These are phyloP conservation scores for Raffaelea albimanens DNA, from an alignment of 2,329 filamentous ascomycete species.

Conservation along the genomic window DNA sequence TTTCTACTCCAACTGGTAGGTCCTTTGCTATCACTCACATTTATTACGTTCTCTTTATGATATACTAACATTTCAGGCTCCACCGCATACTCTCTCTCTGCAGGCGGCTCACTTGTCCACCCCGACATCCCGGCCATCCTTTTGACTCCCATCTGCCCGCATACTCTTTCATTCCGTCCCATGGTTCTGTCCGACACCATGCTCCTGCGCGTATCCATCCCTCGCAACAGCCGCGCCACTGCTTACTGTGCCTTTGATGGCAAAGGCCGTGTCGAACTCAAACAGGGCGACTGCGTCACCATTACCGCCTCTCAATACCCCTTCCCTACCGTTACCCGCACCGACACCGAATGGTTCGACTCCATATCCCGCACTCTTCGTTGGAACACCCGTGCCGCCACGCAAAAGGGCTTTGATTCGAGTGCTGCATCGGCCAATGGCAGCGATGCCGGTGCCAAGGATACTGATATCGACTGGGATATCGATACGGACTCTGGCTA, in stretches of 20 bases:
- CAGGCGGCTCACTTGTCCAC: slow-evolving; percentile 89
- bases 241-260: slow-evolving; percentile 97
- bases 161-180: slow-evolving; percentile 91
- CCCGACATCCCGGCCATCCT: slow-evolving; percentile 95
- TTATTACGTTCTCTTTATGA: background rate
- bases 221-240: slow-evolving; percentile 74
- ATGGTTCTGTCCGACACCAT: slow-evolving; percentile 97
- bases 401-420: slow-evolving; percentile 77
- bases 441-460: slow-evolving; percentile 32
- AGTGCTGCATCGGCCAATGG: slow-evolving; percentile 36
- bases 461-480: slow-evolving; percentile 64
- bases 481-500: slow-evolving; percentile 81
- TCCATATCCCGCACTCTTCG: slow-evolving; percentile 83
- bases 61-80: slow-evolving; percentile 38
- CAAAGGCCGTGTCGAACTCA: slow-evolving; percentile 88
- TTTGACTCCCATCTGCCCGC: slow-evolving; percentile 93
- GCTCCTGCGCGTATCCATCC: slow-evolving; percentile 80
- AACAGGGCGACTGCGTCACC: slow-evolving; percentile 89
- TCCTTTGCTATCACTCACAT: background rate
- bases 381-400: slow-evolving; percentile 90
- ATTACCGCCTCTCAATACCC: slow-evolving; percentile 94
- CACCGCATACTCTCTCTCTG: slow-evolving; percentile 92
- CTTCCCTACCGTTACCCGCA: slow-evolving; percentile 90
- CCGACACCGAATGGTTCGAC: slow-evolving; percentile 91
- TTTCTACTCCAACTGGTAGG: slow-evolving; percentile 81